Base-by-base conservation (phyloP, 257 asterid genomes). In the Solanum medicagineum region DNA sequence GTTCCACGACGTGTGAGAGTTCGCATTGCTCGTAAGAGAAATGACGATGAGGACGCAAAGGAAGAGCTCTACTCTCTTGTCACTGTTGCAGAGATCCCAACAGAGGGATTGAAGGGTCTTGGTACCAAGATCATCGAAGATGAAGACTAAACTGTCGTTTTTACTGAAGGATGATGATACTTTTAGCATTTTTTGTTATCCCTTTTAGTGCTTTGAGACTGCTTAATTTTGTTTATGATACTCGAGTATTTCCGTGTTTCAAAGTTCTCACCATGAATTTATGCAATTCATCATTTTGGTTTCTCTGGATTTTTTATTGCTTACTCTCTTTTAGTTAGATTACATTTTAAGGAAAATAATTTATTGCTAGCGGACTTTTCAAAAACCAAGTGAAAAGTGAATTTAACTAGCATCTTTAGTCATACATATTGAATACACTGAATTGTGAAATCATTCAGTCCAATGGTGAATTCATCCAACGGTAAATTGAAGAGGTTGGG, bases 11-110 rank as follows among this genome's bases (percentile, higher is more conserved):
- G 94, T 2, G 84, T 91, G 65, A 87, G 95, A 73, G 95, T 92
- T 59, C 89, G 94, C 22, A 87, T 92, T 83, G 95, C 95, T 74
- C 89, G 93, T 80, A 91, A 91, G 92, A 91, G 93, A 86, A 92
- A 92, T 69, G 95, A 92, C 17, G 94, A 92, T 19, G 95, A 92
- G 87, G 95, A 92, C 47, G 93, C 94, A 10, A 91, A 92, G 86
- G 95, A 91, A 80, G 93, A 92, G 91, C 92, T 92, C 49, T 92
- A 89, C 81, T 92, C 93, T 75, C 92, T 92, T 5, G 94, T 92
- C 12, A 92, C 93, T 7, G 93, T 92, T 16, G 83, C 92, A 5
- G 93, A 92, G 55, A 87, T 92, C 84, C 93, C 93, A 26, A 79
- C 89, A 0, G 94, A 92, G 66, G 93, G 95, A 17, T 83, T 89